Base-by-base conservation (phyloP, 495 filamentous ascomycete genomes). In the Lasiosphaeria hispida region DNA sequence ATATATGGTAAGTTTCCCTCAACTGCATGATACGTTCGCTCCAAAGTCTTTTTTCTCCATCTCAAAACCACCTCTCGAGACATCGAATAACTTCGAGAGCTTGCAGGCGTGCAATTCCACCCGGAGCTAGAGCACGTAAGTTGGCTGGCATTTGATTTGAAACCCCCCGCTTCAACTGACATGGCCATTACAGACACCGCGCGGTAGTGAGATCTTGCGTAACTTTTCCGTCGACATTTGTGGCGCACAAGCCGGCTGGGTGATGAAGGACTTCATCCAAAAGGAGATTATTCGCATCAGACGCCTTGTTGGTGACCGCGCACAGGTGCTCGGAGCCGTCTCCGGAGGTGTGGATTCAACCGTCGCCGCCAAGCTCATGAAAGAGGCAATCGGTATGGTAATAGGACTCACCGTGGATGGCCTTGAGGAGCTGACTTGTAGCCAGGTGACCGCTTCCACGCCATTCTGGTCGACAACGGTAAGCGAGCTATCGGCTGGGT, bases 291-390 rank as follows among this genome's bases (percentile, higher is more conserved):
- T 74, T 14, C 78, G 89, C 30, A 96, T 97, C 60, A 77, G 87
- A 37, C 73, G 83, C 3, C 74, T 92, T 11, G 92, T 97, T 37
- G 92, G 92, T 7, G 77, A 84, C 13, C 85, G 80, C 48, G 92
- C 82, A 0, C 91, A 92, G 67, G 92, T 96, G 11, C 83, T 96
- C 58, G 90, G 89, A 33, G 88, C 90, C 45, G 88, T 92, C 30
- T 90, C 85, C 58, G 94, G 94, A 62, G 94, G 94, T 65, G 94
- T 98, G 4, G 94, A 98, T 69, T 88, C 83, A 8, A 98, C 94
- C 4, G 94, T 91, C 14, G 94, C 87, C 1, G 92, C 93, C 1
- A 87, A 86, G 66, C 78, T 97, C 4, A 95, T 96, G 89, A 55
- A 62, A 37, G 54, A 65, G 41, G 62, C 59, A 17, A 66, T 63